Evolutionary conservation across 257 asterid species (phyloP), one percentile per base, ranked within the genome.

Genomic region (Solanum paucissectum): DNA sequence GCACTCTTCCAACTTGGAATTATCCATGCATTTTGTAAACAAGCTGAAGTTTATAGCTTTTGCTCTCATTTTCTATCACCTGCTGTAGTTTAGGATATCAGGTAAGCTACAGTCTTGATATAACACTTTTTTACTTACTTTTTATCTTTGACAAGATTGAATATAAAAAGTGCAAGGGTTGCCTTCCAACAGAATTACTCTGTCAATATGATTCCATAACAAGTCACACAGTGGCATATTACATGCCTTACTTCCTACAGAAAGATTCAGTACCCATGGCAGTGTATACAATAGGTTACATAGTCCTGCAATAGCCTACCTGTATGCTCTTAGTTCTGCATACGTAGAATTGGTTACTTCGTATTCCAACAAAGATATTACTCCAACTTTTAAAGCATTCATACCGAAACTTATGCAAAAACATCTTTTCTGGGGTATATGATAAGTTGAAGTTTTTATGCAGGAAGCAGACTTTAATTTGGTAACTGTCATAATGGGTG

Each of bases 401-500:
- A 79, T 79, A 27, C 66, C 13, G 2, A 44, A 14, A 42, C 62
- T 38, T 27, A 14, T 79, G 64, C 85, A 77, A 40, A 40, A n/a
- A 77, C 21, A 42, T n/a, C 23, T 77, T 77, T 77, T 33, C n/a
- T 25, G 62, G 85, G 85, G 38, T 79, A 27, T 27, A 79, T 79
- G 85, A 14, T 44, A 18, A 79, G 85, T 44, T 27, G 66, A 49
- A 79, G 85, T 62, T 79, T 55, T 72, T 87, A 20, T 88, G 87
- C 96, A 96, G 99, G 98, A 96, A 87, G 94, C 92, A 85, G 93
- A 89, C 73, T 73, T 95, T 44, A 93, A 93, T 91, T 85, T 96
- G 90, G 92, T 94, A 12, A 89, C 95, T 27, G 90, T 91, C 89
- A 89, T 96, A 87, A 92, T 69, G 60, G 94, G 91, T 46, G 87